Conservation (phyloP, 257 asterid species). For the Jasminum sambac region DNA sequence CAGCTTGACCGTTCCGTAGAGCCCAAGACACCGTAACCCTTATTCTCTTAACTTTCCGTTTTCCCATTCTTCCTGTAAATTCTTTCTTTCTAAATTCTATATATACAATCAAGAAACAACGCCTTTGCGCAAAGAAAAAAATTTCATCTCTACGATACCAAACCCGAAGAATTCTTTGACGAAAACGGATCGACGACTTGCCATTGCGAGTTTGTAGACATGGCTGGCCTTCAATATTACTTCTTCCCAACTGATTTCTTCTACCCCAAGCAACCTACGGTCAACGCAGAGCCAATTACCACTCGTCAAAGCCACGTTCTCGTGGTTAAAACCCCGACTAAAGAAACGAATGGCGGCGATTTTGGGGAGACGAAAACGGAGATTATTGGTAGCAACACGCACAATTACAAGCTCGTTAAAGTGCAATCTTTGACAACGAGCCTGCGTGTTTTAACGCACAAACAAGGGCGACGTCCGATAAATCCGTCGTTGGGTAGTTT, state of each 20-base stretch:
- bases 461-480: neutral
- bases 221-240: slow-evolving; percentile 59
- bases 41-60: neutral
- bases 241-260: slow-evolving; percentile 66
- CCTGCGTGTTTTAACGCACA: neutral
- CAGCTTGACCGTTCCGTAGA: slow-evolving; percentile 19
- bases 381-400: neutral
- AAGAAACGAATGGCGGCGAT: slow-evolving; percentile 2
- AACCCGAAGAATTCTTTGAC: no score
- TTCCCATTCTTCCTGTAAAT: neutral
- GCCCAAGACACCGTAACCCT: slow-evolving; percentile 20
- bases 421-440: neutral
- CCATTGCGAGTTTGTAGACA: neutral
- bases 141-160: neutral
- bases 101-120: neutral
- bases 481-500: neutral
- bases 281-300: neutral
- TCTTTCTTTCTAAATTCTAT: neutral
- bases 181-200: neutral
- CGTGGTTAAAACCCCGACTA: neutral
- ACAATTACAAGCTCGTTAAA: slow-evolving; percentile 3
- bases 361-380: no score
- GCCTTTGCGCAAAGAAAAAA: neutral
- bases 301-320: neutral
- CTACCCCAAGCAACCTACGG: slow-evolving; percentile 38